A percentile compares a stretch with the other conserved stretches of the same genome.
Conservation (phyloP, 768 basidiomycete species). For the Calocybe cyanea region DNA sequence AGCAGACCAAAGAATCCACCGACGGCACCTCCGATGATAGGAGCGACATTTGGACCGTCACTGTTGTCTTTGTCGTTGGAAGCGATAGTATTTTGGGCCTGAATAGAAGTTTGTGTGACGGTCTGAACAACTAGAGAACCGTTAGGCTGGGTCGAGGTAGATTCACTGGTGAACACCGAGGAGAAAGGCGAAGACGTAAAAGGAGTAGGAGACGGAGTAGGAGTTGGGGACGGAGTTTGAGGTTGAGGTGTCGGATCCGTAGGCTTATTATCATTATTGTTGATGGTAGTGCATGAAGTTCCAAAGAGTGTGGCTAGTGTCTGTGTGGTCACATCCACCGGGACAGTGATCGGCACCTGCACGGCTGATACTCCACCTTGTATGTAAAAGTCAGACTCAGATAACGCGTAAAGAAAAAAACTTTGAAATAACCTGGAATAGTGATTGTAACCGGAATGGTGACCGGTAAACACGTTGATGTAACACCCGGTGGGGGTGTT, state of each 20-base stretch:
- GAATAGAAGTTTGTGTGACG: conserved; percentile 34
- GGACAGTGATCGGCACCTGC: conserved; percentile 38
- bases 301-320: conserved; percentile 39
- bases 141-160: conserved; percentile 35
- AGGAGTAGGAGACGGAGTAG: neutral
- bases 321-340: conserved; percentile 27
- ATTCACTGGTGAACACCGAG: conserved; percentile 23
- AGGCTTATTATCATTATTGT: conserved; percentile 1
- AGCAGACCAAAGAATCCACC: conserved; percentile 53
- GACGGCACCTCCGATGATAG: conserved; percentile 51
- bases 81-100: conserved; percentile 26
- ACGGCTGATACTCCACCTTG: conserved; percentile 21
- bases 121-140: conserved; percentile 34
- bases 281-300: conserved; percentile 26
- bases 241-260: conserved; percentile 9
- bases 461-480: conserved; percentile 10
- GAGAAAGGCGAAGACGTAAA: conserved; percentile 25
- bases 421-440: conserved; percentile 19
- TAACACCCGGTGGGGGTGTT: conserved; percentile 3
- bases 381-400: conserved; percentile 1
- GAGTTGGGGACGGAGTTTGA: conserved; percentile 14
- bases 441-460: conserved; percentile 15
- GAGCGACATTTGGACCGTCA: conserved; percentile 29
- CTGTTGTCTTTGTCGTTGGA: conserved; percentile 12
- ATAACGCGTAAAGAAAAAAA: conserved; percentile 15